A percentile compares a stretch with the other conserved stretches of the same genome.
Conservation (phyloP, 352 stramenopile genomes). For the Globisporangium cystogenes region DNA sequence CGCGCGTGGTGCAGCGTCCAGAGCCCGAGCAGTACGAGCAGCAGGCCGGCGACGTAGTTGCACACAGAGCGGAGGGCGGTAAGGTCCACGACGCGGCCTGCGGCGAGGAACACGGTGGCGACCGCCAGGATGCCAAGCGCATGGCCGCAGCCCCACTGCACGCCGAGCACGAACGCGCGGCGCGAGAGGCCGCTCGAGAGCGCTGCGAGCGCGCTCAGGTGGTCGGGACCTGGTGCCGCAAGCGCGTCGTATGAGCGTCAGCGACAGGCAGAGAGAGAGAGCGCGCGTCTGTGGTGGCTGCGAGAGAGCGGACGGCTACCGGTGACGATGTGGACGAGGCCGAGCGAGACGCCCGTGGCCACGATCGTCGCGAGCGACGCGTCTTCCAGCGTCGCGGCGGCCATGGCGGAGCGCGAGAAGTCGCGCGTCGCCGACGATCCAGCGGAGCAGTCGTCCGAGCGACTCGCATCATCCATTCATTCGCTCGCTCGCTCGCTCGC, state of each 20-base stretch:
- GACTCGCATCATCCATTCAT: neutral
- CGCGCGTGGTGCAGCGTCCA: slow-evolving; percentile 45
- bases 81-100: slow-evolving; percentile 33
- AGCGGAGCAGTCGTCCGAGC: neutral
- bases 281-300: too few relatives aligned
- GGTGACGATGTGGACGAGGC: slow-evolving; percentile 51
- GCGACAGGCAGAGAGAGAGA: neutral
- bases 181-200: slow-evolving; percentile 69
- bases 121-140: slow-evolving; percentile 76
- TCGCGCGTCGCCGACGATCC: neutral
- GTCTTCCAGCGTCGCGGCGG: slow-evolving; percentile 9
- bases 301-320: too few relatives aligned
- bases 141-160: slow-evolving; percentile 88
- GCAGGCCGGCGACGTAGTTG: slow-evolving; percentile 60
- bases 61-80: slow-evolving; percentile 25
- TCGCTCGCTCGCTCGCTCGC: neutral
- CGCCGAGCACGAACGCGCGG: slow-evolving; percentile 67
- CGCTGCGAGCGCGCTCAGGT: slow-evolving; percentile 84
- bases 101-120: slow-evolving; percentile 43
- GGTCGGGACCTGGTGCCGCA: slow-evolving; percentile 58
- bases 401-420: neutral
- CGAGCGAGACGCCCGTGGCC: slow-evolving; percentile 35
- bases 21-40: slow-evolving; percentile 51
- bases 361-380: slow-evolving; percentile 24
- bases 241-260: neutral